These are phyloP conservation scores for Tolypocladium capitatum DNA, from an alignment of 2,329 filamentous ascomycete species.

Conservation along the genomic window DNA sequence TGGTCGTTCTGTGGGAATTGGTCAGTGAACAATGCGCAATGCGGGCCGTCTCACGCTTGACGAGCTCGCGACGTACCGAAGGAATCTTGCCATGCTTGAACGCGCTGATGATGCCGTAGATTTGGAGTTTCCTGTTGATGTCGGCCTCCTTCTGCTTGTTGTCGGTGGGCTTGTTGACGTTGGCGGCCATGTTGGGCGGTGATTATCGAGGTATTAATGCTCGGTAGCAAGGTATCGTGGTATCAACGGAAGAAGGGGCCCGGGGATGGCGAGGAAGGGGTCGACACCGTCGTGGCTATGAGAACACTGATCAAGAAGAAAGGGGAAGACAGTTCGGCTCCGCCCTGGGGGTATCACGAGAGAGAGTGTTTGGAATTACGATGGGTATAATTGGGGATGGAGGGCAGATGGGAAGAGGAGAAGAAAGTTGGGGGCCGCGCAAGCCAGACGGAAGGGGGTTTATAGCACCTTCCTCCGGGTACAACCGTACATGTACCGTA, in stretches of 20 bases:
- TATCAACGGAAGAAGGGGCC: background rate
- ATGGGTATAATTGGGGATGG: constrained; percentile 6
- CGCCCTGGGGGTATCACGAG: constrained; percentile 16
- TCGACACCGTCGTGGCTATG: background rate
- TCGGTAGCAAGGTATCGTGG: background rate
- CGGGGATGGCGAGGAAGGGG: constrained; percentile 1
- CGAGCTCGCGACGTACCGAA: constrained; percentile 46
- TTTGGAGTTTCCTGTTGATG: constrained; percentile 85
- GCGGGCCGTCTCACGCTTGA: background rate
- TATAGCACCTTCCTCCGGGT: background rate
- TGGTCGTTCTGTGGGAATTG: constrained; percentile 59
- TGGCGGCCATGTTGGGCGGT: constrained; percentile 20
- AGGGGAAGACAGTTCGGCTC: background rate
- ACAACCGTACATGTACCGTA: background rate
- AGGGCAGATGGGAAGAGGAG: constrained; percentile 4
- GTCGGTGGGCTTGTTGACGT: constrained; percentile 64
- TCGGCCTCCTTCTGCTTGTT: constrained; percentile 67
- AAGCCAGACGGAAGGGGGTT: background rate
- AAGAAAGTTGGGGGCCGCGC: constrained; percentile 3
- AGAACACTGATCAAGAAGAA: background rate
- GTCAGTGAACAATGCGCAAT: background rate
- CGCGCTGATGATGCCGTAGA: constrained; percentile 80
- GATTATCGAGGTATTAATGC: constrained; percentile 4
- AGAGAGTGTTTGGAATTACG: constrained; percentile 8
- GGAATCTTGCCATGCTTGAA: constrained; percentile 85